Percentiles rank a stretch among this genome's conserved stretches.
phyloP scores from a whole-genome alignment of 805 yeast species.

The Hanseniaspora guilliermondii region DNA sequence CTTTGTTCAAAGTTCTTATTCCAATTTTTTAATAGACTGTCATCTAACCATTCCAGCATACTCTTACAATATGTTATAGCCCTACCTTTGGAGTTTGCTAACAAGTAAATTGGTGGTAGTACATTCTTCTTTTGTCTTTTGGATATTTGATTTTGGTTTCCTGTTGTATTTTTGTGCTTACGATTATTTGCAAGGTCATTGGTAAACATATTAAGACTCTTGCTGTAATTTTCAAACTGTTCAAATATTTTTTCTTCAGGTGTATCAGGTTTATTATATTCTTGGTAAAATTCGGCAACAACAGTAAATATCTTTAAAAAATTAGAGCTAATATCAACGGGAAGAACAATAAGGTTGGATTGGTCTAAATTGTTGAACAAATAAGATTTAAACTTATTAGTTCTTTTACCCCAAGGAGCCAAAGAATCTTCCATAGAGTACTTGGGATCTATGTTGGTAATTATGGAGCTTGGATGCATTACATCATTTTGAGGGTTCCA shows the following conservation, averaged over 20 bases:
- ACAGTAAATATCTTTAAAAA: constrained; percentile 65
- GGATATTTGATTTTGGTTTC: not conserved
- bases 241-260: constrained; percentile 8
- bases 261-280: constrained; percentile 24
- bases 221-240: constrained; percentile 8
- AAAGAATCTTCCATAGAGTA: constrained; percentile 2
- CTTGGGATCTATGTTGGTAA: not conserved
- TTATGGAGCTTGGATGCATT: constrained; percentile 12
- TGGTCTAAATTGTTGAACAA: constrained; percentile 30
- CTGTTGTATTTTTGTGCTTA: not conserved
- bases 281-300: constrained; percentile 51
- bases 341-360: constrained; percentile 74
- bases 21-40: constrained; percentile 76
- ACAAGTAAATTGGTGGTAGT: constrained; percentile 56
- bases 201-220: not conserved
- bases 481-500: constrained; percentile 45
- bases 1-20: constrained; percentile 42
- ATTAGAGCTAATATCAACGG: constrained; percentile 59
- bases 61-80: constrained; percentile 70
- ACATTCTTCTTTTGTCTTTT: constrained; percentile 19
- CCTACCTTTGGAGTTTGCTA: constrained; percentile 71
- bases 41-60: constrained; percentile 92
- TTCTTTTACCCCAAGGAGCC: constrained; percentile 11
- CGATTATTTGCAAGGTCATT: constrained; percentile 13
- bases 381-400: constrained; percentile 6